phyloP scores from a whole-genome alignment of 2,329 filamentous ascomycete genomes.

The Fusarium duplospermum region DNA sequence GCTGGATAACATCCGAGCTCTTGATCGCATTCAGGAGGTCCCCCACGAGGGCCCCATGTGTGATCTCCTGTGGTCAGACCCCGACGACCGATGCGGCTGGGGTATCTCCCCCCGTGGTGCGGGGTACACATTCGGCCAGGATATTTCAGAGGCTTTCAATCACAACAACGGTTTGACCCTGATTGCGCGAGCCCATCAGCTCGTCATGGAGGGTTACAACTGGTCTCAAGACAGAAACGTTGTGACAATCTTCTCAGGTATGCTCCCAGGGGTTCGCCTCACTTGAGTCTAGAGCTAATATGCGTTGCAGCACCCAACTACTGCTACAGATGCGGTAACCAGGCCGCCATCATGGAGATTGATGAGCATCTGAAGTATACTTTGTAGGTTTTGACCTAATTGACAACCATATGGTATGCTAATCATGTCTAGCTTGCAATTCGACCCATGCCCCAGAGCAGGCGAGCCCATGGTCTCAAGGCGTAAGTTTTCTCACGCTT shows the following conservation, averaged over 20 bases:
- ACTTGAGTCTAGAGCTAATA: constrained; percentile 6
- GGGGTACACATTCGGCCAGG: constrained; percentile 94
- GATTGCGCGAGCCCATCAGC: constrained; percentile 94
- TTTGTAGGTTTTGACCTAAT: constrained; percentile 76
- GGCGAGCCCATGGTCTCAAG: constrained; percentile 99
- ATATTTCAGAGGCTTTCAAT: constrained; percentile 98
- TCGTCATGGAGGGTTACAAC: constrained; percentile 99
- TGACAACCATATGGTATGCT: constrained; percentile 32
- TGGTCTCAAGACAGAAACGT: constrained; percentile 99
- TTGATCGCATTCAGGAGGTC: constrained; percentile 98
- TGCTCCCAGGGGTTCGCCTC: constrained; percentile 19
- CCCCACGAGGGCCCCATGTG: constrained; percentile 99
- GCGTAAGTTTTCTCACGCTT: constrained; percentile 62
- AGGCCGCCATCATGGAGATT: constrained; percentile 99
- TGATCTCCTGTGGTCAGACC: constrained; percentile 97
- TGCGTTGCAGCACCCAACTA: constrained; percentile 79
- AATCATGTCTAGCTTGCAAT: constrained; percentile 81
- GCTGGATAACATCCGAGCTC: constrained; percentile 91
- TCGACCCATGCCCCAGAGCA: constrained; percentile 96
- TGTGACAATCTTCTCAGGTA: constrained; percentile 98
- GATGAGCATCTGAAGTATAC: constrained; percentile 99
- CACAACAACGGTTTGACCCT: constrained; percentile 98
- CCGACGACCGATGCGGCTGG: constrained; percentile 96
- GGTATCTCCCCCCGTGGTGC: constrained; percentile 95
- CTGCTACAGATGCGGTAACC: constrained; percentile 98